Percentiles rank a stretch among this genome's conserved stretches.
Evolutionary conservation across 495 filamentous ascomycete species (phyloP).

Genomic region (Neurospora tetrasperma): DNA sequence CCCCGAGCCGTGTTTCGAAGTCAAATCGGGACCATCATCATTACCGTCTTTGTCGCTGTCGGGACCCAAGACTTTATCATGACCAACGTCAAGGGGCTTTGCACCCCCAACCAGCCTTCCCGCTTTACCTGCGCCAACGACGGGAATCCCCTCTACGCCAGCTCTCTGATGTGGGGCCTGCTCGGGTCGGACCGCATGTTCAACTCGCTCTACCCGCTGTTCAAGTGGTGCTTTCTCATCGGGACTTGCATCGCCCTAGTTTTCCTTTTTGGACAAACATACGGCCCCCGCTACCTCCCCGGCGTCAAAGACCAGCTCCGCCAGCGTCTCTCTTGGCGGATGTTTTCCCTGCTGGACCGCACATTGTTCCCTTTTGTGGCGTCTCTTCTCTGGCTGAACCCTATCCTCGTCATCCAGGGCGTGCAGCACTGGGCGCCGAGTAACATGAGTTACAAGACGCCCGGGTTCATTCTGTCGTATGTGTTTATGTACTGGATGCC

Average conservation of each 20-base stretch:
- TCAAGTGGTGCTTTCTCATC: slow-evolving; percentile 34
- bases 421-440: slow-evolving; percentile 25
- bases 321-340: slow-evolving; percentile 8
- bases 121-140: slow-evolving; percentile 26
- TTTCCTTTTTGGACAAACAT: slow-evolving; percentile 20
- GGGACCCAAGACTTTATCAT: slow-evolving; percentile 23
- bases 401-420: slow-evolving; percentile 23
- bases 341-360: slow-evolving; percentile 17
- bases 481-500: slow-evolving; percentile 24
- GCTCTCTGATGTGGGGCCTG: slow-evolving; percentile 26
- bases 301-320: slow-evolving; percentile 18
- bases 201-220: slow-evolving; percentile 24
- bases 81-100: slow-evolving; percentile 20
- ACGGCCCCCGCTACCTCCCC: slow-evolving; percentile 24
- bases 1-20: slow-evolving; percentile 21
- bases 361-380: slow-evolving; percentile 21
- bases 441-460: slow-evolving; percentile 24
- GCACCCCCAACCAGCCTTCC: slow-evolving; percentile 18
- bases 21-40: slow-evolving; percentile 25
- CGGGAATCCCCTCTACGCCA: slow-evolving; percentile 22
- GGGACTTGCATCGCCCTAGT: slow-evolving; percentile 22
- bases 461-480: slow-evolving; percentile 20
- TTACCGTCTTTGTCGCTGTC: slow-evolving; percentile 24
- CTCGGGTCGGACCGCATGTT: slow-evolving; percentile 31
- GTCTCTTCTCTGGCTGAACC: slow-evolving; percentile 21